phyloP scores from a whole-genome alignment of 352 stramenopile species.

The Phytophthora agathidicida region DNA sequence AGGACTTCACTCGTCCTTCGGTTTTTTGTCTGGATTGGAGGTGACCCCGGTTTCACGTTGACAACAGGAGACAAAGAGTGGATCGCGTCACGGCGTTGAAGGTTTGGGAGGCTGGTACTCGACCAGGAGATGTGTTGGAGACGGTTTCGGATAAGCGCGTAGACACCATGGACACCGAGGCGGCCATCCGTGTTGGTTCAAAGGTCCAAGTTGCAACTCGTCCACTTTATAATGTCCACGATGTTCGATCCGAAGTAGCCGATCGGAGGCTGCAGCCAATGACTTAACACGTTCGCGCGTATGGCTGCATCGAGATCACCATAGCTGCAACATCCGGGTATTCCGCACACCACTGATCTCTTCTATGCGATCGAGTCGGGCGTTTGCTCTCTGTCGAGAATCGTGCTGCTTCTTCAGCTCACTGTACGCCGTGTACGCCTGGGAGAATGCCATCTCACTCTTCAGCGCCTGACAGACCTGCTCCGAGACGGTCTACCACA shows the following conservation, averaged over 20 bases:
- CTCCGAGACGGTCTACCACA: conserved; percentile 39
- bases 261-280: conserved; percentile 48
- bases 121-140: conserved; percentile 61
- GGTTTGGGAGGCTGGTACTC: conserved; percentile 56
- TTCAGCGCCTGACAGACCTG: conserved; percentile 43
- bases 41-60: conserved; percentile 35
- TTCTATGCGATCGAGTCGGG: conserved; percentile 13
- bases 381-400: conserved; percentile 8
- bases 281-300: conserved; percentile 9
- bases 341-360: conserved; percentile 8
- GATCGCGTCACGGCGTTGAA: conserved; percentile 35
- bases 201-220: conserved; percentile 30
- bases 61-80: conserved; percentile 37
- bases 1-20: conserved; percentile 47
- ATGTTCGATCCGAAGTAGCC: conserved; percentile 66
- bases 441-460: conserved; percentile 35
- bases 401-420: conserved; percentile 42
- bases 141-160: conserved; percentile 45
- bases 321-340: conserved; percentile 21
- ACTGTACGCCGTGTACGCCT: conserved; percentile 44
- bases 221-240: too few relatives aligned
- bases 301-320: conserved; percentile 22
- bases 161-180: conserved; percentile 36
- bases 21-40: conserved; percentile 53
- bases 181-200: conserved; percentile 42